Evolutionary conservation across 1,139 yeast species (phyloP).

Genomic region (Candida sp.): DNA sequence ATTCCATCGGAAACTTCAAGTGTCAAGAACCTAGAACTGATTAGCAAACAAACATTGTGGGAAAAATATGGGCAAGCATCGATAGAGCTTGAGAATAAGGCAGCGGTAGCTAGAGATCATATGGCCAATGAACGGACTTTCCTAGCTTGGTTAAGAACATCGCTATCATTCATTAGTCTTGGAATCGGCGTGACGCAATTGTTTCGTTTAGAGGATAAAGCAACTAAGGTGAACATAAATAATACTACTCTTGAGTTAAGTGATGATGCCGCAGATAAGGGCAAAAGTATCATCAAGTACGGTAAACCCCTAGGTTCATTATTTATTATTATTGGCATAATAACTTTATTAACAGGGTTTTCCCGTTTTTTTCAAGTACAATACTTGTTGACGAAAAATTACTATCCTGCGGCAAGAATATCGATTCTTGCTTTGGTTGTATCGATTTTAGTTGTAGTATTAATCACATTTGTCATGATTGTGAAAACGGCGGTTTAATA

Average conservation of each 20-base stretch:
- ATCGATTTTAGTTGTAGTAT: constrained; percentile 17
- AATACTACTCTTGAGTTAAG: constrained; percentile 9
- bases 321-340: constrained; percentile 33
- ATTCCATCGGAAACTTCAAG: neutral
- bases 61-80: constrained; percentile 12
- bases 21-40: neutral
- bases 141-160: constrained; percentile 73
- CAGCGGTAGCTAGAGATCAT: constrained; percentile 49
- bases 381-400: constrained; percentile 18
- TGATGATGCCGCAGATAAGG: constrained; percentile 5
- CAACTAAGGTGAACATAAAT: constrained; percentile 16
- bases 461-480: constrained; percentile 21
- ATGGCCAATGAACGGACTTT: constrained; percentile 79
- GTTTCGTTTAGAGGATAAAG: constrained; percentile 27
- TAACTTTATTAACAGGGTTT: constrained; percentile 30
- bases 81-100: constrained; percentile 39
- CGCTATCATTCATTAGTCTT: constrained; percentile 37
- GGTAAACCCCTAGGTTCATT: constrained; percentile 38
- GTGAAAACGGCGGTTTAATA: constrained; percentile 12
- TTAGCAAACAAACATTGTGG: neutral
- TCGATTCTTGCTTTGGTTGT: constrained; percentile 18
- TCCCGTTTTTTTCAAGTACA: constrained; percentile 35
- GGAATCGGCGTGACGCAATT: constrained; percentile 44
- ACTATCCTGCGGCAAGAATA: constrained; percentile 29
- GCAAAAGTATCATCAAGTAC: constrained; percentile 13